Percentiles rank a stretch among this genome's conserved stretches.
Conservation (phyloP, 179 eudicot species). For the Actinidia arguta region DNA sequence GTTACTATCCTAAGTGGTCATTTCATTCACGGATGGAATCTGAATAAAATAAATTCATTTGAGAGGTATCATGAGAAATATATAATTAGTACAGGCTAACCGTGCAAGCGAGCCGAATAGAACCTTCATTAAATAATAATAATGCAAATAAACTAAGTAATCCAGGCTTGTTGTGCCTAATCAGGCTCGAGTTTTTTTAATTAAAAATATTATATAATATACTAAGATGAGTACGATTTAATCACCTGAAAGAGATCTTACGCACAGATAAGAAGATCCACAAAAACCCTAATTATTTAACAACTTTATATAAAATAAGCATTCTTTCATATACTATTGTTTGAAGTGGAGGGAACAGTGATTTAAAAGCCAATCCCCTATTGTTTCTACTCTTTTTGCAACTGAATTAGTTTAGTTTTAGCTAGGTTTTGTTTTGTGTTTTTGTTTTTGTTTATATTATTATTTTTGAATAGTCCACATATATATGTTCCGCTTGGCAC, state of each 20-base stretch:
- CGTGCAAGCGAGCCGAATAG: background rate
- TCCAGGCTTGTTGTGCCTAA: background rate
- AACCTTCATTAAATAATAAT: background rate
- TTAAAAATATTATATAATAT: background rate
- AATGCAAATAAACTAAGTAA: background rate
- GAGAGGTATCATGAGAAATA: too few species aligned
- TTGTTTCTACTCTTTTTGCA: slow-evolving; percentile 19
- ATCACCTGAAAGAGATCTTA: slow-evolving; percentile 76
- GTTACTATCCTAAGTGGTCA: too few species aligned
- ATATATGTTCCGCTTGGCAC: too few species aligned
- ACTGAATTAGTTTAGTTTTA: too few species aligned
- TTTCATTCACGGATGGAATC: too few species aligned
- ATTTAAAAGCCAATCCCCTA: slow-evolving; percentile 7
- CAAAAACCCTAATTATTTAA: slow-evolving; percentile 30
- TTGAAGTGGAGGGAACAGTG: slow-evolving; percentile 77
- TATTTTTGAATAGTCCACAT: too few species aligned
- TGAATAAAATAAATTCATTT: too few species aligned
- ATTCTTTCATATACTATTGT: slow-evolving; percentile 52
- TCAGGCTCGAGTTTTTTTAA: slow-evolving; percentile 13
- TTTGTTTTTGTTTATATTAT: too few species aligned
- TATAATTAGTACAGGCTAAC: background rate
- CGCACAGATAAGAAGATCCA: slow-evolving; percentile 61
- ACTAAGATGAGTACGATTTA: slow-evolving; percentile 36
- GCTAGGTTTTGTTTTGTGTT: too few species aligned
- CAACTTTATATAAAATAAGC: background rate